Conservation (phyloP, 2,329 filamentous ascomycete species). For the Colletotrichum sp. region DNA sequence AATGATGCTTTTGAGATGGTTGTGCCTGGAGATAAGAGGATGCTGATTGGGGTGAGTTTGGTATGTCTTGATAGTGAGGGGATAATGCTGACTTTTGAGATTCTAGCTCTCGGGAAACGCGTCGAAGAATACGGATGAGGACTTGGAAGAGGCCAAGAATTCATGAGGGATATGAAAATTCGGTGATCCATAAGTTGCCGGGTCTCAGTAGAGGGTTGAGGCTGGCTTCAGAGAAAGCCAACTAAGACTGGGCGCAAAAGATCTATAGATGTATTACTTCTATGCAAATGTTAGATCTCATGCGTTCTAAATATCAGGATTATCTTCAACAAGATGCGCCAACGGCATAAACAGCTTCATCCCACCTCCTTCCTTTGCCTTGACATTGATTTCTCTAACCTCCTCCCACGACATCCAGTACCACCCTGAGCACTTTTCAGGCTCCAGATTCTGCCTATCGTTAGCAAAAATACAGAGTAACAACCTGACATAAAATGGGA, state of each 20-base stretch:
- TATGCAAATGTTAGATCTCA: too few species aligned
- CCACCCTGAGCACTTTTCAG: conserved; percentile 58
- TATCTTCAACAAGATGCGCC: conserved; percentile 32
- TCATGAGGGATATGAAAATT: too few species aligned
- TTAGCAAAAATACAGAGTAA: too few species aligned
- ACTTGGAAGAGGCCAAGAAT: not conserved
- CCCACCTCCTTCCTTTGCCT: not conserved
- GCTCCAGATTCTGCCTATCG: conserved; percentile 46
- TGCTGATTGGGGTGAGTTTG: not conserved
- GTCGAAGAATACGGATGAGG: not conserved
- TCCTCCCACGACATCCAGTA: conserved; percentile 52
- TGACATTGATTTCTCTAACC: conserved; percentile 29
- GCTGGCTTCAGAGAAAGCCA: not conserved
- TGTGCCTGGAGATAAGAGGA: not conserved
- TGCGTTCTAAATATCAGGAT: conserved; percentile 11
- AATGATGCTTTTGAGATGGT: not conserved
- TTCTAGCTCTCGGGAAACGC: not conserved
- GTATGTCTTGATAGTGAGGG: too few species aligned
- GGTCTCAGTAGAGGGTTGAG: not conserved
- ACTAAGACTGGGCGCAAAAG: not conserved
- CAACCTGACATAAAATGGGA: too few species aligned
- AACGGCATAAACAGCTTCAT: conserved; percentile 37
- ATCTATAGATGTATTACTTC: not conserved
- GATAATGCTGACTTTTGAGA: not conserved
- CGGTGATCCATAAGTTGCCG: too few species aligned